These are phyloP conservation scores for Coniella vitis DNA, from an alignment of 2,329 filamentous ascomycete genomes.

Conservation along the genomic window DNA sequence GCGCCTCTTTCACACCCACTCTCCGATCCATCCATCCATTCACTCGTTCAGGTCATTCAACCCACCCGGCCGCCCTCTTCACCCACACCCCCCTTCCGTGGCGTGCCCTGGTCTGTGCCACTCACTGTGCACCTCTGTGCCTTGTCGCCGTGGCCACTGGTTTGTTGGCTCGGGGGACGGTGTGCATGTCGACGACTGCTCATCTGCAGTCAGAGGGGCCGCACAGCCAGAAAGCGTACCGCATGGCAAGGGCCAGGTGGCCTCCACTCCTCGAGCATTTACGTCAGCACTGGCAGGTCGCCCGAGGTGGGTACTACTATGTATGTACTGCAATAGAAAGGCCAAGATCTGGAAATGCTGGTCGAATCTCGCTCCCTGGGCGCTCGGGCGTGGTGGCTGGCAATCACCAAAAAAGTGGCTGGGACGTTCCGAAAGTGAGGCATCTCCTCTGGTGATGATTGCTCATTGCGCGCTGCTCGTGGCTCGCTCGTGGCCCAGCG, in stretches of 20 bases:
- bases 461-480: too few species aligned
- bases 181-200: background rate
- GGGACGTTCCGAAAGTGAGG: too few species aligned
- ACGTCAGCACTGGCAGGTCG: conserved; percentile 7
- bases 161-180: too few species aligned
- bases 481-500: too few species aligned
- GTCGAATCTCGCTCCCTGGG: background rate
- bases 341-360: background rate
- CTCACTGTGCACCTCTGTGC: background rate
- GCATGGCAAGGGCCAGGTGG: conserved; percentile 8
- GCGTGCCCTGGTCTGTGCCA: background rate
- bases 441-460: background rate
- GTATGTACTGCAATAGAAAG: background rate
- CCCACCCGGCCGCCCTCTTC: too few species aligned
- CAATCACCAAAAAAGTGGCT: too few species aligned
- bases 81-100: too few species aligned
- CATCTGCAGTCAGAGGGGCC: background rate
- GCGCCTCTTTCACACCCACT: background rate
- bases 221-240: background rate
- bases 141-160: too few species aligned
- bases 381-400: background rate
- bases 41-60: background rate
- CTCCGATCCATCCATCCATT: background rate
- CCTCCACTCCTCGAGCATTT: conserved; percentile 1
- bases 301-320: background rate